Percentiles rank a stretch among this genome's conserved stretches.
Evolutionary conservation across 2,329 filamentous ascomycete genomes (phyloP).

Genomic region (Calycina herbarum): DNA sequence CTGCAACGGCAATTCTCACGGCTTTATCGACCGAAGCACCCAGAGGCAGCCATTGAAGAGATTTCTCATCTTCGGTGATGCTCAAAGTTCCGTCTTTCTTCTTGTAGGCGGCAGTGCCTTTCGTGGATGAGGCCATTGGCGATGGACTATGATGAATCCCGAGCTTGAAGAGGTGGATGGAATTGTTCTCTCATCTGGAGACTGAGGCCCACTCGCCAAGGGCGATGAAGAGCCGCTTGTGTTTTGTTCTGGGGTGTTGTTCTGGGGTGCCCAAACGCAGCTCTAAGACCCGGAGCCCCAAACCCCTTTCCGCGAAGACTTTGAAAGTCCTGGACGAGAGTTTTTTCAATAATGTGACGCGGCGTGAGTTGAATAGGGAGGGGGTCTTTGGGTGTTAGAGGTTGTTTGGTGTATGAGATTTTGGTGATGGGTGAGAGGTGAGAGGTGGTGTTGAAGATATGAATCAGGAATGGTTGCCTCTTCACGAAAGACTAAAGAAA

Average conservation of each 20-base stretch:
- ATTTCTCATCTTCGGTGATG: slow-evolving; percentile 70
- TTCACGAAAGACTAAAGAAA: background rate
- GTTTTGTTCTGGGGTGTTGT: background rate
- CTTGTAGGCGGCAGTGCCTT: slow-evolving; percentile 77
- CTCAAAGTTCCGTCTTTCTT: slow-evolving; percentile 90
- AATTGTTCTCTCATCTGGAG: background rate
- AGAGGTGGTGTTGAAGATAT: background rate
- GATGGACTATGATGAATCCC: background rate
- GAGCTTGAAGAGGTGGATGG: background rate
- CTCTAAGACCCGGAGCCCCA: background rate
- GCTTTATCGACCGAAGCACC: slow-evolving; percentile 56
- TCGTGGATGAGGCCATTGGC: slow-evolving; percentile 53
- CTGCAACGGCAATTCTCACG: slow-evolving; percentile 69
- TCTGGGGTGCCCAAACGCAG: background rate
- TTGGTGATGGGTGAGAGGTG: background rate
- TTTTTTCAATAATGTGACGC: background rate
- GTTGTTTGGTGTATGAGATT: background rate
- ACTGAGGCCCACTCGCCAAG: background rate
- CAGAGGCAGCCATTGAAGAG: slow-evolving; percentile 75
- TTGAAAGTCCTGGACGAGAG: background rate
- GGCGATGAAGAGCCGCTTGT: slow-evolving; percentile 4
- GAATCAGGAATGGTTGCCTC: slow-evolving; percentile 3
- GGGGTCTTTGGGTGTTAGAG: background rate
- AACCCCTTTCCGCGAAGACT: background rate
- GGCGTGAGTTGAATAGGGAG: background rate